Evolutionary conservation across 2,329 filamentous ascomycete genomes (phyloP), one percentile per base, ranked within the genome.

Genomic region (Metarhizium humberi): DNA sequence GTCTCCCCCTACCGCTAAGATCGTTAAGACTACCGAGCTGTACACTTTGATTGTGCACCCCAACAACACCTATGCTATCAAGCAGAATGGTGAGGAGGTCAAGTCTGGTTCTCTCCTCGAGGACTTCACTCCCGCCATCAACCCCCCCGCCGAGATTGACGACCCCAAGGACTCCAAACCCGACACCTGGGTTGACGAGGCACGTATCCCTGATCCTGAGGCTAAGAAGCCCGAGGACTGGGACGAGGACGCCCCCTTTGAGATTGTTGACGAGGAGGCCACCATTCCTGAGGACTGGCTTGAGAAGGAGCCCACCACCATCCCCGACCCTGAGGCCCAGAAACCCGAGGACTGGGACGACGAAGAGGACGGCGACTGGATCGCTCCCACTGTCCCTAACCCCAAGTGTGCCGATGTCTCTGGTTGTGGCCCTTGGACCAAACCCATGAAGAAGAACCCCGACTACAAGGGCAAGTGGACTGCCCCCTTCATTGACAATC

Each of bases 291-390:
- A 90, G 63, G 94, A 97, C 76, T 99, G 94, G 94, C 86, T 99
- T 59, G 92, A 91, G 73, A 78, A 91, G 60, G 94, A 97, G 79
- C 83, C 92, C 61, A 75, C 81, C 60, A 88, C 83, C 62, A 78
- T 97, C 58, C 82, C 92, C 56, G 94, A 99, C 77, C 94, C 94
- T 55, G 91, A 96, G 78, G 91, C 92, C 52, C 80, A 89, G 78
- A 99, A 97, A 87, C 94, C 94, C 60, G 92, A 96, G 77, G 94
- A 97, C 72, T 99, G 94, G 94, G 92, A 96, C 76, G 92, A 99
- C 57, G 94, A 99, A 79, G 94, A 99, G 78, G 94, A 99, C 73
- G 94, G 94, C 73, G 94, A 99, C 79, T 99, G 92, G 91, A 74
- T 95, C 63, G 77, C 92, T 53, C 94, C 92, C 56, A 91, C 86